Base-by-base conservation (phyloP, 2,329 filamentous ascomycete species). In the Coniella lustricola region DNA sequence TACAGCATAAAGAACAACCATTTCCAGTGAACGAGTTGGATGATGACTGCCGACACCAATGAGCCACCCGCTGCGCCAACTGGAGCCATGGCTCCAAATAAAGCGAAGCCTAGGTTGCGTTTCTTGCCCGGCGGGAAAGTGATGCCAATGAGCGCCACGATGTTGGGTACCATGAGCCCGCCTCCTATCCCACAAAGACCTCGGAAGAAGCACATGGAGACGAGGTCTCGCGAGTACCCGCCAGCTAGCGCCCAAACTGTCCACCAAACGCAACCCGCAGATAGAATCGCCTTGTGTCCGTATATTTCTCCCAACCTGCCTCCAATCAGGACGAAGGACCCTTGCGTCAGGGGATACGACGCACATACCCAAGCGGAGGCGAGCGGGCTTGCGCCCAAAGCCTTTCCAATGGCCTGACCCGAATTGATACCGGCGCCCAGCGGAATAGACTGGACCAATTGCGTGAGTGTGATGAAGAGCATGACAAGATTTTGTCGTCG, bases 211-310 rank as follows among this genome's bases (percentile, higher is more conserved):
- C 52, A 52, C 32, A 51, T 14, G 12, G 46, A 44, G 36, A 52
- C 42, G 21, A 48, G 38, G 35, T 21, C 34, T 25, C 43, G 46
- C 21, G 32, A 34, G 29, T 46, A 50, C 4, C 52, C 46, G 7
- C 49, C 52, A 3, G 37, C 44, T 14, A 52, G 35, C n/a, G 43
- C 52, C 52, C 52, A 54, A 3, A 50, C 16, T 14, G 38, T 42
- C 37, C 46, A 51, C 46, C 49, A 52, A 16, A 44, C 3, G 34
- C 25, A 44, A 3, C 49, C 52, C 14, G 35, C 44, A 18, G 41
- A 47, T 25, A 54, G 32, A 18, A 46, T 34, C 21, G n/a, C 46
- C 32, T 54, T 54, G 50, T 54, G 52, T 7, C 52, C 52, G 40
- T 45, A 52, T 13, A 54, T 40, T n/a, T 46, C 52, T 3, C 52